Evolutionary conservation across 768 basidiomycete species (phyloP).

Genomic region (Wakefieldia striispora): DNA sequence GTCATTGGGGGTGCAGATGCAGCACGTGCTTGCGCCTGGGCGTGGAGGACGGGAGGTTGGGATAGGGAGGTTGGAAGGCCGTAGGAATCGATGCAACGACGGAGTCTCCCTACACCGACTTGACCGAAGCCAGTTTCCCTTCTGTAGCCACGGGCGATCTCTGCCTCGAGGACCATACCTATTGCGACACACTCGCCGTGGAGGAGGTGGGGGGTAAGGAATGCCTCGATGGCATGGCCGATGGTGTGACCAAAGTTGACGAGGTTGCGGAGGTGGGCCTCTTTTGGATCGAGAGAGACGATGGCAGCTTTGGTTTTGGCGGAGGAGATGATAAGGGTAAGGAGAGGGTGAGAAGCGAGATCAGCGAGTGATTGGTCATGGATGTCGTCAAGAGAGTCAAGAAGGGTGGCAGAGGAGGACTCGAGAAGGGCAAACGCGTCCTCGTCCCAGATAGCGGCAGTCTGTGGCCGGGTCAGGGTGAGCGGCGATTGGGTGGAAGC

Average conservation of each 20-base stretch:
- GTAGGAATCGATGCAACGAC: constrained; percentile 85
- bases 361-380: constrained; percentile 51
- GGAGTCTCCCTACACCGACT: constrained; percentile 88
- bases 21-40: constrained; percentile 17
- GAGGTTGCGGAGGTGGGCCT: constrained; percentile 94
- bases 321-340: constrained; percentile 88
- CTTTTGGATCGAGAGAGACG: constrained; percentile 94
- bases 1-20: constrained; percentile 35
- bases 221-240: constrained; percentile 97
- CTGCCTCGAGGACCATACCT: constrained; percentile 96
- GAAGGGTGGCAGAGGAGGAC: constrained; percentile 79
- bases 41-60: constrained; percentile 65
- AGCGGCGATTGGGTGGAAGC: background rate
- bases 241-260: constrained; percentile 99
- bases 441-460: constrained; percentile 98
- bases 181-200: constrained; percentile 96
- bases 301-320: constrained; percentile 97
- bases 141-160: constrained; percentile 86
- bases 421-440: constrained; percentile 86
- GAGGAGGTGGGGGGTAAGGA: constrained; percentile 88
- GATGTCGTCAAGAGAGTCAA: constrained; percentile 72
- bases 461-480: constrained; percentile 46
- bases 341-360: constrained; percentile 82
- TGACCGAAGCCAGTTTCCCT: constrained; percentile 63
- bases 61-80: constrained; percentile 81